Evolutionary conservation across 441 rosid genomes (phyloP).

Genomic region (Bruguiera hainesii): DNA sequence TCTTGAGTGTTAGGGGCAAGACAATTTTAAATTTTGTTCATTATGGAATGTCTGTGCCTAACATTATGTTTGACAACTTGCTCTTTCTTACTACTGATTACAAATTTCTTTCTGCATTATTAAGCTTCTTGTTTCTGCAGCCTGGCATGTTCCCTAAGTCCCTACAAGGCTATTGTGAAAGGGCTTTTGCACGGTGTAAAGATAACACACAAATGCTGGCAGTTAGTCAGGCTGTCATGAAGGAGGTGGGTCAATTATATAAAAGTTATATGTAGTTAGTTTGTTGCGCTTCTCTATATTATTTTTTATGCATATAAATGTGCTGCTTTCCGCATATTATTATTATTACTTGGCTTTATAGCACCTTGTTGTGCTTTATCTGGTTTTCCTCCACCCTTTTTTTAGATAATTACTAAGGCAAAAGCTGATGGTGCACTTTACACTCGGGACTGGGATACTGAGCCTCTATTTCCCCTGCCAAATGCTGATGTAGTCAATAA

Average conservation of each 20-base stretch:
- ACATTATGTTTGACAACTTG: neutral
- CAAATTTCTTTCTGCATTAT: slow-evolving; percentile 6
- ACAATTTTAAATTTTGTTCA: no score
- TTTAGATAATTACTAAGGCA: slow-evolving; percentile 75
- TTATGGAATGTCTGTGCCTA: no score
- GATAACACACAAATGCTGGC: slow-evolving; percentile 58
- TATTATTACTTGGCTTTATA: slow-evolving; percentile 4
- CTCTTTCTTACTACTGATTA: neutral
- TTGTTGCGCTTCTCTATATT: neutral
- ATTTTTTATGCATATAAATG: slow-evolving; percentile 6
- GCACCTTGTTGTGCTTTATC: slow-evolving; percentile 2
- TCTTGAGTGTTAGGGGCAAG: no score
- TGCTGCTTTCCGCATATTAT: neutral
- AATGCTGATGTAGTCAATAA: slow-evolving; percentile 35
- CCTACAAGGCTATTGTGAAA: slow-evolving; percentile 78
- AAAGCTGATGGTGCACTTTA: slow-evolving; percentile 67
- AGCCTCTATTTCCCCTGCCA: slow-evolving; percentile 78
- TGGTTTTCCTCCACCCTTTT: slow-evolving; percentile 10
- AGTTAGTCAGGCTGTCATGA: slow-evolving; percentile 71
- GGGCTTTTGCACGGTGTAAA: slow-evolving; percentile 77
- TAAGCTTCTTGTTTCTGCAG: slow-evolving; percentile 39
- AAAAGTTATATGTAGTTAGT: neutral
- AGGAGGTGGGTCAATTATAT: slow-evolving; percentile 49
- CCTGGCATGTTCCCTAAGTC: slow-evolving; percentile 72
- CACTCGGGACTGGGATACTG: slow-evolving; percentile 85